phyloP scores from a whole-genome alignment of 495 filamentous ascomycete species.

The Lichina pygmaea region DNA sequence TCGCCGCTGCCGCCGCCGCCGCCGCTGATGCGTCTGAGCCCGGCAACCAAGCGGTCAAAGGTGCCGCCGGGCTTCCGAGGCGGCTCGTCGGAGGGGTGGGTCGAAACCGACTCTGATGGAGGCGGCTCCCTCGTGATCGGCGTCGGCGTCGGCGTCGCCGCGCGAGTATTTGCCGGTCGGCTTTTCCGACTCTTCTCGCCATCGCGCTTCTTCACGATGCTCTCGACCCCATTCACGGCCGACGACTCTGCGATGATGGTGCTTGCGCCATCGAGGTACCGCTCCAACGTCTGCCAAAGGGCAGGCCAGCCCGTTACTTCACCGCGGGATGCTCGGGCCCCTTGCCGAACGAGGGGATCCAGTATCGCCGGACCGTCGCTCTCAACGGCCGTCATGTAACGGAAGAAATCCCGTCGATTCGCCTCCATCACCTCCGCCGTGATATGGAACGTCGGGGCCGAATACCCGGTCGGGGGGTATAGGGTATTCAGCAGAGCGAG shows the following conservation, averaged over 20 bases:
- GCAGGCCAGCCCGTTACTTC: constrained; percentile 29
- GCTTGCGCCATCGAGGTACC: constrained; percentile 31
- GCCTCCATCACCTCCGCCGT: constrained; percentile 22
- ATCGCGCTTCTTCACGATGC: constrained; percentile 12
- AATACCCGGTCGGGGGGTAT: constrained; percentile 27
- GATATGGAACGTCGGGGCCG: constrained; percentile 24
- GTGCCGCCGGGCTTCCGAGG: too few species aligned
- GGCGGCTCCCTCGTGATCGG: constrained; percentile 19
- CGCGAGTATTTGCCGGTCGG: constrained; percentile 5
- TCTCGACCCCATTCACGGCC: constrained; percentile 19
- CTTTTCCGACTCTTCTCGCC: constrained; percentile 14
- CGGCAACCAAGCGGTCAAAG: too few species aligned
- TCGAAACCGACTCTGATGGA: constrained; percentile 30
- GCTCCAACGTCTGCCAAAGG: constrained; percentile 25
- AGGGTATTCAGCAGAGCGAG: constrained; percentile 55
- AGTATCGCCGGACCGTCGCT: constrained; percentile 28
- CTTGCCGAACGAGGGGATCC: constrained; percentile 24
- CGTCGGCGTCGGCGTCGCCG: too few species aligned
- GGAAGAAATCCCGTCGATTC: constrained; percentile 40
- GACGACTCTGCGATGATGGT: constrained; percentile 33
- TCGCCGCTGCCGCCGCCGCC: too few species aligned
- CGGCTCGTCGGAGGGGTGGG: constrained; percentile 5
- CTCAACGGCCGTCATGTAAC: constrained; percentile 33
- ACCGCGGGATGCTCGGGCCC: constrained; percentile 14
- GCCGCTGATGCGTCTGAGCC: too few species aligned